Conservation (phyloP, 2,329 filamentous ascomycete species). For the Sporothrix schenckii region DNA sequence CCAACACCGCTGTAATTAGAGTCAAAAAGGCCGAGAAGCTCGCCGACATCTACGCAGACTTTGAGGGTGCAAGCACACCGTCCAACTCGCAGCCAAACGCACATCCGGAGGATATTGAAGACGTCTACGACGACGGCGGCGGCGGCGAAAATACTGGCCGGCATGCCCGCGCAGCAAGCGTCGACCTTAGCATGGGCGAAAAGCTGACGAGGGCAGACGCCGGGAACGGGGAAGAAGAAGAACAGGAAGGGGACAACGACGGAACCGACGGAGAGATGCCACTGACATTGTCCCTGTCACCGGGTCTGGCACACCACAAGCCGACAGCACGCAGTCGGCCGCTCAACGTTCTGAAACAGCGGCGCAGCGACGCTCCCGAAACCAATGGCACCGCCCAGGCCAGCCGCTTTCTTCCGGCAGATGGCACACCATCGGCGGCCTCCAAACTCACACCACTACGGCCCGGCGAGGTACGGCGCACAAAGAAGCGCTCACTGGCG, state of each 20-base stretch:
- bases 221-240: not conserved
- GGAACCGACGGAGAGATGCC: not conserved
- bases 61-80: constrained; percentile 18
- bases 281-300: constrained; percentile 29
- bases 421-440: not conserved
- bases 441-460: not conserved
- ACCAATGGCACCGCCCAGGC: not conserved
- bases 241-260: not conserved
- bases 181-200: constrained; percentile 33
- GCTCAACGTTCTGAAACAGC: not conserved
- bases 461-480: constrained; percentile 20
- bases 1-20: not conserved
- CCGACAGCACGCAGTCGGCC: constrained; percentile 19
- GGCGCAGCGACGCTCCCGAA: not conserved
- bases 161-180: constrained; percentile 25
- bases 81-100: not conserved
- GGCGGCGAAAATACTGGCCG: not conserved
- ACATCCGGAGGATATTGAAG: constrained; percentile 17
- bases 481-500: constrained; percentile 28
- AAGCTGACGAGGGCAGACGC: not conserved
- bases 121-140: not conserved
- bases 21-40: not conserved
- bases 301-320: constrained; percentile 22
- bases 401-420: not conserved
- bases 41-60: constrained; percentile 13